Evolutionary conservation across 163 green algal species (phyloP).

Genomic region (Chlamydomonas reinhardtii): DNA sequence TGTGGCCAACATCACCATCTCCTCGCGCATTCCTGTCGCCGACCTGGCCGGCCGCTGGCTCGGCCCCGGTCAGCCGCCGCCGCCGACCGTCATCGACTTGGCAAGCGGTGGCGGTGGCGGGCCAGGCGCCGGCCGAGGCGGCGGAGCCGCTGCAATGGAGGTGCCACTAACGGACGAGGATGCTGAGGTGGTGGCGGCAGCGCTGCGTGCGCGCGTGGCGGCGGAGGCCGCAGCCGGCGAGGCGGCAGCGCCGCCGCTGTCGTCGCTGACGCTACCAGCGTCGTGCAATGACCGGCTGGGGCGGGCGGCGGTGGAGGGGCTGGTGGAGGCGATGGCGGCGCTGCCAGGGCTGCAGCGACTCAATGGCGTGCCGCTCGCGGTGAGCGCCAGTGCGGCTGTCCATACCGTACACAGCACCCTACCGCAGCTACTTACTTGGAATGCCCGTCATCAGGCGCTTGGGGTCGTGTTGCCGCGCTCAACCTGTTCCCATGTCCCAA

Average conservation of each 20-base stretch:
- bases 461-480: no score
- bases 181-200: conserved; percentile 41
- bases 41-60: conserved; percentile 9
- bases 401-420: no score
- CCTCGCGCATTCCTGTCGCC: conserved; percentile 9
- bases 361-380: conserved; percentile 36
- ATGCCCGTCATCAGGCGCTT: no score
- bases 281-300: conserved; percentile 27
- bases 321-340: conserved; percentile 32
- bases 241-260: conserved; percentile 12
- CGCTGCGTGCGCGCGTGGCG: conserved; percentile 9
- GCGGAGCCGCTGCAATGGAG: background rate
- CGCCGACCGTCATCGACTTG: background rate
- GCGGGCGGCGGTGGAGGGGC: background rate
- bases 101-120: background rate
- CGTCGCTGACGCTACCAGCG: background rate
- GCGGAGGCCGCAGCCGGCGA: background rate
- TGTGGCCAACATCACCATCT: conserved; percentile 29
- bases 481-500: no score
- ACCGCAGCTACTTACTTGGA: no score
- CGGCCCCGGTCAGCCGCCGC: no score
- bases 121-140: background rate
- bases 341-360: conserved; percentile 16
- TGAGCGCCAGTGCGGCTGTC: background rate
- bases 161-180: conserved; percentile 34